Percentiles rank a stretch among this genome's conserved stretches.
Evolutionary conservation across 176 grass and related monocot genomes (phyloP).

Genomic region (barley (Hordeum vulgare)): MorexV3_pseudomolecules_assembly NC_058524.1:219314492-219314991

Average conservation of each 20-base stretch:
- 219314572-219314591: constrained; percentile 37
- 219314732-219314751: neutral
- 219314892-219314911: constrained; percentile 38
- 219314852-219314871: constrained; percentile 43
- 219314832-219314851: constrained; percentile 1
- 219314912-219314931: constrained; percentile 52
- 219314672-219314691: constrained; percentile 45
- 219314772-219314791: neutral
- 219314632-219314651: constrained; percentile 69
- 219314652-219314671: constrained; percentile 55
- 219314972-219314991: neutral
- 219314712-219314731: neutral
- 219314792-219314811: neutral
- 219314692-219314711: constrained; percentile 28
- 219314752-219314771: neutral
- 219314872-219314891: constrained; percentile 21
- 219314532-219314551: neutral
- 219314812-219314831: neutral
- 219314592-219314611: constrained; percentile 57
- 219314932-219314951: constrained; percentile 1
- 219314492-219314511: neutral
- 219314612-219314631: constrained; percentile 48
- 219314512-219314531: neutral
- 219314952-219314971: neutral
- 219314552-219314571: neutral